A percentile compares a stretch with the other conserved stretches of the same genome.
Conservation (phyloP, 495 filamentous ascomycete species). For the Physcia stellaris region DNA sequence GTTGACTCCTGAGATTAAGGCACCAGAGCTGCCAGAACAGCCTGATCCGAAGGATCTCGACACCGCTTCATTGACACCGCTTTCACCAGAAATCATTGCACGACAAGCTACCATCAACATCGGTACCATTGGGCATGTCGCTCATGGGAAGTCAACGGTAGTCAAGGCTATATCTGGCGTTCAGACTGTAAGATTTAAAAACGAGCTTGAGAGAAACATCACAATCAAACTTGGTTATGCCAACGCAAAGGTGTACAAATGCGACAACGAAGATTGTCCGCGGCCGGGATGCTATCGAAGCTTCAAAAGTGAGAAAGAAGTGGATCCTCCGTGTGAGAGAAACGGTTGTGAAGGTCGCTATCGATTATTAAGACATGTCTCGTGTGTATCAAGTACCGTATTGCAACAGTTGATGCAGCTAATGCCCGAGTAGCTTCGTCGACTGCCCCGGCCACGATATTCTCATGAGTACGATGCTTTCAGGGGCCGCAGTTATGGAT, state of each 20-base stretch:
- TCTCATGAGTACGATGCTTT: slow-evolving; percentile 99
- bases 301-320: slow-evolving; percentile 96
- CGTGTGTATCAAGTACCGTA: slow-evolving; percentile 44
- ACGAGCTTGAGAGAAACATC: slow-evolving; percentile 95
- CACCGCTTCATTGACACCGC: slow-evolving; percentile 58
- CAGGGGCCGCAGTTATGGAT: slow-evolving; percentile 98
- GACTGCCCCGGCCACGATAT: slow-evolving; percentile 99
- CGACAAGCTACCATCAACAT: slow-evolving; percentile 99
- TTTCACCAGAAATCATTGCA: slow-evolving; percentile 91
- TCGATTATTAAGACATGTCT: slow-evolving; percentile 72
- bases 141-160: slow-evolving; percentile 95
- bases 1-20: slow-evolving; percentile 36
- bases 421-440: slow-evolving; percentile 52
- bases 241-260: slow-evolving; percentile 99
- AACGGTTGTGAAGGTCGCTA: slow-evolving; percentile 81
- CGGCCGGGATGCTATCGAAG: slow-evolving; percentile 91
- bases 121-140: slow-evolving; percentile 96
- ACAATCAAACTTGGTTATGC: slow-evolving; percentile 99
- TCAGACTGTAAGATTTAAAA: slow-evolving; percentile 98
- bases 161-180: slow-evolving; percentile 98
- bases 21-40: slow-evolving; percentile 68
- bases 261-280: slow-evolving; percentile 80
- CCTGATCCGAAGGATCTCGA: slow-evolving; percentile 80
- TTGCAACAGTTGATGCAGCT: slow-evolving; percentile 3
- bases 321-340: slow-evolving; percentile 88